Evolutionary conservation across 2,329 filamentous ascomycete species (phyloP), one percentile per base, ranked within the genome.

Genomic region (Aspergillus sp.): DNA sequence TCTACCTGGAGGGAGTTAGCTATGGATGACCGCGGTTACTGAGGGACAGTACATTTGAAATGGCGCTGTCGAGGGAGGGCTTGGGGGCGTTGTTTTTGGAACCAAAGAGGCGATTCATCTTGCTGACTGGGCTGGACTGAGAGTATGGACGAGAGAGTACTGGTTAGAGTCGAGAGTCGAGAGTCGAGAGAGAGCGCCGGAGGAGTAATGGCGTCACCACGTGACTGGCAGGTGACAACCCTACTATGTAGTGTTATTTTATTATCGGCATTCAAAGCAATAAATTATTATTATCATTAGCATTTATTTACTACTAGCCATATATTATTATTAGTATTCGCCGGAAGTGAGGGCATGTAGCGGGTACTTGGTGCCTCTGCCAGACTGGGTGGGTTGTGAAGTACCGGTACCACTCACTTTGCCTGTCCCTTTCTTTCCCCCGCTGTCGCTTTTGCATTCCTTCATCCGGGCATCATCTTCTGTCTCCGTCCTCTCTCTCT

Each of bases 31-130:
- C 28, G 40, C 34, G 36, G 34, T 44, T 42, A 43, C 38, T 27
- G 13, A 30, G 30, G 24, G 30, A 33, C 17, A 22, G 41, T 61
- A 91, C 82, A 70, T 84, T 91, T 59, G 70, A 63, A 52, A 95
- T 93, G 48, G 88, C 88, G 49, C 75, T 71, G 64, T 75, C 76
- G 47, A 95, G 82, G 31, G 83, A 89, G 10, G 91, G 86, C 65
- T 96, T 96, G 34, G 91, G 88, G 42, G 79, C 80, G 44, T 82
- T 80, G 64, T 75, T 81, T 66, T 88, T 91, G 49, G 81, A 75
- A 57, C 91, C 91, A 60, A 98, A 98, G 49, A 98, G 74, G 51
- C 91, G 84, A 62, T 98, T 96, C 91, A 98, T 96, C 42, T 34
- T 70, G 62, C 15, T 20, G 3, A 13, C 2, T 26, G 7, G 12